Evolutionary conservation across 495 filamentous ascomycete genomes (phyloP), one percentile per base, ranked within the genome.

Genomic region (Aspergillus bridgeri): DNA sequence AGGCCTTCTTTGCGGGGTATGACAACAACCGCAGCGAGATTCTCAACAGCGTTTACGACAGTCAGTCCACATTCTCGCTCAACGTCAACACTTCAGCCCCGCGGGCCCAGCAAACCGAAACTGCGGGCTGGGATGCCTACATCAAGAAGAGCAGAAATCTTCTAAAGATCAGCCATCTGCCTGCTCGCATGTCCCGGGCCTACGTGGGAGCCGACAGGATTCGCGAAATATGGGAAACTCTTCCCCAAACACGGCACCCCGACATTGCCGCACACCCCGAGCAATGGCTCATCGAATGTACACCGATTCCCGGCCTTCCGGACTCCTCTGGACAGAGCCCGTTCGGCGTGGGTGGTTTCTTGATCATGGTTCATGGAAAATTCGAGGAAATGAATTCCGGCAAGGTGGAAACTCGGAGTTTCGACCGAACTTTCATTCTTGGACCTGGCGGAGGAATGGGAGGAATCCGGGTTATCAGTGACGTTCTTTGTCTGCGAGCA

Each of bases 81-180:
- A 83, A 84, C 21, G 79, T 90, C 64, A 91, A 90, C 65, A 82
- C 85, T 1, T 72, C 77, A 18, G 83, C 86, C 8, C 83, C 83
- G 13, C 79, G 83, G 19, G 72, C 80, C 20, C 66, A 73, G 47
- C 71, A 68, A 60, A 65, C 74, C 8, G 69, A 77, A 21, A 65
- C 69, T 1, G 65, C 73, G 2, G 69, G 77, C 25, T 96, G 90
- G 89, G 86, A 87, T 44, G 61, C 79, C 0, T 96, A 95, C 63
- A 83, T 92, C 60, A 89, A 86, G 54, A 83, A 81, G 58, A 95
- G 91, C 47, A 81, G 93, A 11, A 97, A 97, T 61, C 79, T 97
- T 6, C 77, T 80, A 45, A 89, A 83, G 59, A 79, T 94, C 59
- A 85, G 67, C 42, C 79, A 87, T 59, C 70, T 82, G 0, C 67